Evolutionary conservation across 2,329 filamentous ascomycete genomes (phyloP).

Genomic region (Phoma sp.): DNA sequence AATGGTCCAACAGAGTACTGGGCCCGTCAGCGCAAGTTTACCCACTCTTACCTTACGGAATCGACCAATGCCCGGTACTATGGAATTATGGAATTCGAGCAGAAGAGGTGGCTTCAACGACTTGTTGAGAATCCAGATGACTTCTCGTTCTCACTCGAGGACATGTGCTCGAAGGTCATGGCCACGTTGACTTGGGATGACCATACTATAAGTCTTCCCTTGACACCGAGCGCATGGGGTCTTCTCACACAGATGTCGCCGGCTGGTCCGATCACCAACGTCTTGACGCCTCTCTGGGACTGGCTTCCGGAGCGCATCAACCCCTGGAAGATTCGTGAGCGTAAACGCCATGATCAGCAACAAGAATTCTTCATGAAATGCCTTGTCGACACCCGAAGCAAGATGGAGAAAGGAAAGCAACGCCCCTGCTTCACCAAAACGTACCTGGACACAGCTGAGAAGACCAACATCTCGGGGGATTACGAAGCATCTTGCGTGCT

Average conservation of each 20-base stretch:
- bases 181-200: slow-evolving; percentile 63
- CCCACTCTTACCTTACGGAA: slow-evolving; percentile 60
- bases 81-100: slow-evolving; percentile 61
- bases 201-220: slow-evolving; percentile 56
- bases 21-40: slow-evolving; percentile 62
- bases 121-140: slow-evolving; percentile 60
- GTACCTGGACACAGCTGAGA: slow-evolving; percentile 49
- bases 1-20: slow-evolving; percentile 56
- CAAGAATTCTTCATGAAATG: slow-evolving; percentile 62
- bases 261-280: slow-evolving; percentile 65
- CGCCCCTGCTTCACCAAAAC: slow-evolving; percentile 42
- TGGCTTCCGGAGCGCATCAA: slow-evolving; percentile 57
- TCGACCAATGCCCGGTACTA: slow-evolving; percentile 55
- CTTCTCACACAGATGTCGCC: slow-evolving; percentile 65
- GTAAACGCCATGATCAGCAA: slow-evolving; percentile 61
- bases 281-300: slow-evolving; percentile 63
- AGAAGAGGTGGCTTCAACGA: slow-evolving; percentile 61
- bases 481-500: slow-evolving; percentile 50
- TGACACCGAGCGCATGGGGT: slow-evolving; percentile 63
- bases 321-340: slow-evolving; percentile 63
- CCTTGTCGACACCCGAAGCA: slow-evolving; percentile 47
- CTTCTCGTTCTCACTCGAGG: slow-evolving; percentile 61
- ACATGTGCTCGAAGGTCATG: slow-evolving; percentile 67
- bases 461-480: slow-evolving; percentile 49
- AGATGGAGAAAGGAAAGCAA: slow-evolving; percentile 44